These are phyloP conservation scores for Penicillium daleae DNA, from an alignment of 495 filamentous ascomycete genomes.

Conservation along the genomic window DNA sequence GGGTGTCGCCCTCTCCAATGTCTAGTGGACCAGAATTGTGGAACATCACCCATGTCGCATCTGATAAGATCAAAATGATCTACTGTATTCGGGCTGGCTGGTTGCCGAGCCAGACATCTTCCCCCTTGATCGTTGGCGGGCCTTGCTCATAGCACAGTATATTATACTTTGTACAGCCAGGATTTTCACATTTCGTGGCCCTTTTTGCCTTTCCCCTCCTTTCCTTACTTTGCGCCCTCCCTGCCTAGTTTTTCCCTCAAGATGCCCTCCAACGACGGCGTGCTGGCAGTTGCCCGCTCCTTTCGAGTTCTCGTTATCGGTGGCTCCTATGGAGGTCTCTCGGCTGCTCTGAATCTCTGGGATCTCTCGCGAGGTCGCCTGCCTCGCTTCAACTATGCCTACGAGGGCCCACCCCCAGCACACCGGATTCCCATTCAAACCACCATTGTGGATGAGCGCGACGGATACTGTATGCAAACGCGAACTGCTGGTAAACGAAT, in stretches of 20 bases:
- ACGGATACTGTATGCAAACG: slow-evolving; percentile 65
- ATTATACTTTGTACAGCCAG: background rate
- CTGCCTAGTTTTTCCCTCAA: background rate
- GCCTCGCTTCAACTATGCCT: slow-evolving; percentile 39
- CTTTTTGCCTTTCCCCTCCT: background rate
- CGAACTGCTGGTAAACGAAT: background rate
- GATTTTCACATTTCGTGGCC: background rate
- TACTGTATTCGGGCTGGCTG: background rate
- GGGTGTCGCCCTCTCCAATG: background rate
- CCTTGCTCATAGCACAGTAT: background rate
- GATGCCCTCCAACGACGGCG: slow-evolving; percentile 41
- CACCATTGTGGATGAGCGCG: slow-evolving; percentile 69
- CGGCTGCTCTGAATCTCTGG: slow-evolving; percentile 60
- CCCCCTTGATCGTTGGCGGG: background rate
- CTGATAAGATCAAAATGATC: slow-evolving; percentile 24
- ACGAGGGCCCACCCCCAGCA: slow-evolving; percentile 29
- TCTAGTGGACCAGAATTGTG: background rate
- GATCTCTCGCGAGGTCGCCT: slow-evolving; percentile 57
- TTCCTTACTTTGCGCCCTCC: background rate
- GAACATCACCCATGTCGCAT: slow-evolving; percentile 22
- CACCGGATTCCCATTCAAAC: slow-evolving; percentile 58
- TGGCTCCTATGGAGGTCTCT: slow-evolving; percentile 67
- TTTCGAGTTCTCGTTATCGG: slow-evolving; percentile 60
- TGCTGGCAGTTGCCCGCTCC: slow-evolving; percentile 27
- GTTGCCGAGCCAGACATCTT: slow-evolving; percentile 1